phyloP scores from a whole-genome alignment of 345 rosid genomes.

The Lumnitzera littorea region DNA sequence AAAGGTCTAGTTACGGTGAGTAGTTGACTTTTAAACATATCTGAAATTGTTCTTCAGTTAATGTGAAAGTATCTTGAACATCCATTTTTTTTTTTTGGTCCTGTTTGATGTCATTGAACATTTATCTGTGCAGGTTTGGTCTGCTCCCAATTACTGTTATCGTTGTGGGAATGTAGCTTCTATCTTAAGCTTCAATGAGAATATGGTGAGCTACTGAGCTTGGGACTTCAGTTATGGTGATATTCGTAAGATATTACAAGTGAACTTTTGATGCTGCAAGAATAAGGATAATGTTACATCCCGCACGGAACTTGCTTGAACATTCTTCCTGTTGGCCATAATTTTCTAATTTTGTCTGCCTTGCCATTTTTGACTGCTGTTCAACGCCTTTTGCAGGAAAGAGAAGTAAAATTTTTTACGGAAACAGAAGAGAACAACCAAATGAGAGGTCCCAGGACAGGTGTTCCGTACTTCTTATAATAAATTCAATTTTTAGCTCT shows the following conservation, averaged over 20 bases:
- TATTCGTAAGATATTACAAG: no score
- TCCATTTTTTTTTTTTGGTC: no score
- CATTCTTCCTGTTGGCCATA: no score
- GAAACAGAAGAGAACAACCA: conserved; percentile 96
- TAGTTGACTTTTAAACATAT: neutral
- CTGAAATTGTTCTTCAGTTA: no score
- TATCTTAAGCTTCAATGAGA: conserved; percentile 95
- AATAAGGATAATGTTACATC: no score
- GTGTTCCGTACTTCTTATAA: conserved; percentile 86
- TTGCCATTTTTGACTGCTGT: no score
- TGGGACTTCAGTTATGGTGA: no score
- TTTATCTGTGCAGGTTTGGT: conserved; percentile 74
- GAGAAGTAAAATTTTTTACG: conserved; percentile 89
- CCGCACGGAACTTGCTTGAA: no score
- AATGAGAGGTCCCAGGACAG: conserved; percentile 97
- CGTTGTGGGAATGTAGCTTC: conserved; percentile 99
- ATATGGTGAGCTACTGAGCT: conserved; percentile 53
- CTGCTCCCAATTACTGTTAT: conserved; percentile 98
- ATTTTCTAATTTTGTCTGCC: no score
- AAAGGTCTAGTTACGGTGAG: conserved; percentile 98
- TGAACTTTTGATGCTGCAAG: no score
- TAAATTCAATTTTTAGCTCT: neutral
- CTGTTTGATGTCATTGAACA: no score
- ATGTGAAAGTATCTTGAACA: no score
- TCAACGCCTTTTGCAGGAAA: conserved; percentile 37